These are phyloP conservation scores for Lithospermum erythrorhizon DNA, from an alignment of 257 asterid species.

Conservation along the genomic window DNA sequence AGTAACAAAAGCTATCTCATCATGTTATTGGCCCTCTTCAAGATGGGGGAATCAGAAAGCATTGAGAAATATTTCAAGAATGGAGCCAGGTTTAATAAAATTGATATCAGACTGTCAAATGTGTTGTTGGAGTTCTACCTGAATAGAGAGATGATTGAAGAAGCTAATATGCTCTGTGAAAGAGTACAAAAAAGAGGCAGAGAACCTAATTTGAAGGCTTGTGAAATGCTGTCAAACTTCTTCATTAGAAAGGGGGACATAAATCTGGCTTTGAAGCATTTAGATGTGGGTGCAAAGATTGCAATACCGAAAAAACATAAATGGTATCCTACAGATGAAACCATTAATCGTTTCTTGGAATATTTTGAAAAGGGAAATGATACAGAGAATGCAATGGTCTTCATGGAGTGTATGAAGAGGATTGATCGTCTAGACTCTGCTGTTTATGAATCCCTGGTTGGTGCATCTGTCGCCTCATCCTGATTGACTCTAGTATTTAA, in stretches of 20 bases:
- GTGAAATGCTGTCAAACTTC: constrained; percentile 27
- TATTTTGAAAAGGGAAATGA: constrained; percentile 44
- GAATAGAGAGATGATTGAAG: constrained; percentile 36
- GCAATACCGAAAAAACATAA: constrained; percentile 13
- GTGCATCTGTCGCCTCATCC: constrained; percentile 2
- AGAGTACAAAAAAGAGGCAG: constrained; percentile 18
- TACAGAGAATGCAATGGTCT: constrained; percentile 30
- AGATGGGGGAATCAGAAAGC: constrained; percentile 38
- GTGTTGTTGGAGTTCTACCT: constrained; percentile 54
- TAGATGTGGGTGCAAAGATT: constrained; percentile 42
- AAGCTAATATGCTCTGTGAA: constrained; percentile 43
- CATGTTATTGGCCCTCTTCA: constrained; percentile 19
- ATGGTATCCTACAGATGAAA: constrained; percentile 48
- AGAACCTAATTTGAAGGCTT: constrained; percentile 37
- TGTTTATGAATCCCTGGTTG: constrained; percentile 23
- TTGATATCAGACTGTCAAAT: constrained; percentile 53
- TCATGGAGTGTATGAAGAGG: constrained; percentile 48
- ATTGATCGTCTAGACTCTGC: constrained; percentile 24
- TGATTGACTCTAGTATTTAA: background rate
- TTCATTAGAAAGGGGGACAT: constrained; percentile 33
- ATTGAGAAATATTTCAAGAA: constrained; percentile 42
- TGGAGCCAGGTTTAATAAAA: constrained; percentile 31
- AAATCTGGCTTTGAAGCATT: constrained; percentile 51
- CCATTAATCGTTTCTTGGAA: constrained; percentile 32
- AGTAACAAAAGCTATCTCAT: constrained; percentile 21